Evolutionary conservation across 2,329 filamentous ascomycete genomes (phyloP).

Genomic region (Celoporthe dispersa): DNA sequence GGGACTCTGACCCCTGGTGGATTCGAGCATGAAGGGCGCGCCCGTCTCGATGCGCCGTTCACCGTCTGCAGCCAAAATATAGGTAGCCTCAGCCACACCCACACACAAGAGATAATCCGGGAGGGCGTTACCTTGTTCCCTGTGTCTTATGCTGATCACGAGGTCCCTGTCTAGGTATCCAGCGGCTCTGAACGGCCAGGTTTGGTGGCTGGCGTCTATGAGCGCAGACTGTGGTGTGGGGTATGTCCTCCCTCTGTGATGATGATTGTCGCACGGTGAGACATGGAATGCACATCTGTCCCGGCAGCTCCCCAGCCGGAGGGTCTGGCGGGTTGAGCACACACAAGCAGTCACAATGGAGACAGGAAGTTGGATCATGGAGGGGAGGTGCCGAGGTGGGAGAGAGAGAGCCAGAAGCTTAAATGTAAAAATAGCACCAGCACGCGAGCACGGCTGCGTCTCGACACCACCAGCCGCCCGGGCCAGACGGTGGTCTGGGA

Average conservation of each 20-base stretch:
- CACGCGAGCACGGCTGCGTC: background rate
- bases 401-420: constrained; percentile 9
- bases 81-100: background rate
- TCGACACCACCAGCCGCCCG: background rate
- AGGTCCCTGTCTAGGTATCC: background rate
- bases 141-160: background rate
- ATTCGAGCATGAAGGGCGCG: background rate
- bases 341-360: background rate
- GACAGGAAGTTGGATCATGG: background rate
- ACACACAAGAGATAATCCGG: background rate
- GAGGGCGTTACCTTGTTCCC: background rate
- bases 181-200: background rate
- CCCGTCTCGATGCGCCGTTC: background rate
- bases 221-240: background rate
- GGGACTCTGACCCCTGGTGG: background rate
- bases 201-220: background rate
- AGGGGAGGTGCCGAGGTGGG: background rate
- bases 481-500: background rate
- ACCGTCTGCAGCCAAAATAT: background rate
- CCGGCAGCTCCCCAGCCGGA: background rate
- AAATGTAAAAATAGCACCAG: constrained; percentile 21
- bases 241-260: background rate
- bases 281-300: background rate
- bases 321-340: background rate
- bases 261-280: background rate